Base-by-base conservation (phyloP, 352 stramenopile genomes). In the Phytopythium montanum region DNA sequence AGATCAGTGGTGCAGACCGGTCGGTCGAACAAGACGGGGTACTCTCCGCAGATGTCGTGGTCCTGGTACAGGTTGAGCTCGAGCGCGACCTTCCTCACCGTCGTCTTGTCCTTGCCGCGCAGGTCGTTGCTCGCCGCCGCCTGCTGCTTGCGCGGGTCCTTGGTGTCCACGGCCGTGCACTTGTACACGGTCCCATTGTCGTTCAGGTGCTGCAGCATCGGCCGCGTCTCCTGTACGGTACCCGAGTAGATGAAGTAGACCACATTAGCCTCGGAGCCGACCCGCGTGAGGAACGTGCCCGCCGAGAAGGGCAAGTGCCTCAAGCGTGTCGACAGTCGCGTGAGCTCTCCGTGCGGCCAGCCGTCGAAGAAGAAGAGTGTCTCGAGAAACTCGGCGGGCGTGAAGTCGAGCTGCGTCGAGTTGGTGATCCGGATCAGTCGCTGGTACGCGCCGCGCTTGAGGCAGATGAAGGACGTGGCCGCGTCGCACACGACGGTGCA, bases 191-290 rank as follows among this genome's bases (percentile, higher is more conserved):
- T 76, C 19, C 85, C 85, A 33, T 91, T 89, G 18, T 73, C 67
- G 29, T 87, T 88, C 2, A 90, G 65, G 21, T 87, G 44, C 38
- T 90, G 79, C 23, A 90, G 64, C 44, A 92, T 80, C 6, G 85
- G 82, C 6, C 90, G 66, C 18, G 73, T 83, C 64, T 94, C 85
- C 48, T 94, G 85, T 5, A 94, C 85, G 28, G 87, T 60, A 3
- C 85, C 85, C 13, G 80, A 68, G 64, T 90, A 94, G 46, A 94
- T 88, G 60, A 94, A 92, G 63, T 81, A 94, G 18, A 94, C 66
- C 18, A 77, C 48, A 23, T 89, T 92, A 10, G 81, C 75, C 23
- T 94, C 85, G 2, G 82, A 72, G 3, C 80, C 82, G 33, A 91
- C 72, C n/a, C 82, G 75, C 31, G 82, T 75, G 29, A 94, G 68